These are phyloP conservation scores for Pilaira anomala DNA, from an alignment of 192 early-diverging fungal species.

Conservation along the genomic window DNA sequence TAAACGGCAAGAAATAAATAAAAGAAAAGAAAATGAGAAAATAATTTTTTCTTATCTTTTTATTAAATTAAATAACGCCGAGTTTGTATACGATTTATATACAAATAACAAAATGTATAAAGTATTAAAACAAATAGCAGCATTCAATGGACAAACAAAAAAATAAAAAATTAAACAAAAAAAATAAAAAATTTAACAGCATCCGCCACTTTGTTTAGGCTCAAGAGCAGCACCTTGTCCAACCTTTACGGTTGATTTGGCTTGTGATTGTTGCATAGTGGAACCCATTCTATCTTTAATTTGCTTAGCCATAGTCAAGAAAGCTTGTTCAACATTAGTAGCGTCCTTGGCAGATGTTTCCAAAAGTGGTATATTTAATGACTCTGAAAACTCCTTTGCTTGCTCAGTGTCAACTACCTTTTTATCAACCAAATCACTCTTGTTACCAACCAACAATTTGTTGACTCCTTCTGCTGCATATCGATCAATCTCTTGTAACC, in stretches of 20 bases:
- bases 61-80: neutral
- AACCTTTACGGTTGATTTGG: conserved; percentile 30
- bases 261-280: conserved; percentile 26
- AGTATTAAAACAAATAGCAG: neutral
- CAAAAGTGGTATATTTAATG: conserved; percentile 86
- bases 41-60: neutral
- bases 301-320: conserved; percentile 99
- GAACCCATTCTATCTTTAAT: conserved; percentile 84
- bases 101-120: neutral
- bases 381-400: conserved; percentile 82
- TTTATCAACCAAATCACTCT: conserved; percentile 91
- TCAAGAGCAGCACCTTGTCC: conserved; percentile 26
- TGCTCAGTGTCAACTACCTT: conserved; percentile 64
- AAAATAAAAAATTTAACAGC: conserved; percentile 21
- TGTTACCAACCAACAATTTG: conserved; percentile 97
- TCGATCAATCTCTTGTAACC: conserved; percentile 97
- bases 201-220: conserved; percentile 28
- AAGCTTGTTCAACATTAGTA: conserved; percentile 97
- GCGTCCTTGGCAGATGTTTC: conserved; percentile 97
- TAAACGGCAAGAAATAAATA: neutral
- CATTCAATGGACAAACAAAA: too few species aligned
- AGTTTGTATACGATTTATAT: neutral
- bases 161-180: neutral
- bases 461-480: conserved; percentile 96
- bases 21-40: neutral